Conservation (phyloP, 1,284 basidiomycete genomes). For the Ganoderma resinaceum region DNA sequence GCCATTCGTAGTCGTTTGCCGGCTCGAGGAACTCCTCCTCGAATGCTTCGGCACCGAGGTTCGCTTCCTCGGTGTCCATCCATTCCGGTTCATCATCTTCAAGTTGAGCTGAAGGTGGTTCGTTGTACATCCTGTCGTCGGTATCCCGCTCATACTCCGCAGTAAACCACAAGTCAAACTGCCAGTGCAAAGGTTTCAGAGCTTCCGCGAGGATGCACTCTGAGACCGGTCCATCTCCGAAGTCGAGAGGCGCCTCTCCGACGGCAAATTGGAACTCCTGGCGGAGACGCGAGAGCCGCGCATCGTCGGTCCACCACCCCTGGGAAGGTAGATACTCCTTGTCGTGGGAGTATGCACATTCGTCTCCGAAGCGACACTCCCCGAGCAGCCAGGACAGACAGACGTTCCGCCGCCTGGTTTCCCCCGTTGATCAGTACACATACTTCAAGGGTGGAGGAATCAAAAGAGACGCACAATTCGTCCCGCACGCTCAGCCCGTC, state of each 20-base stretch:
- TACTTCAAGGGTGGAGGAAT: background rate
- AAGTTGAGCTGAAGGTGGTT: background rate
- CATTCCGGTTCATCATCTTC: background rate
- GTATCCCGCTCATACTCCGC: constrained; percentile 8
- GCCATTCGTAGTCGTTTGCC: constrained; percentile 39
- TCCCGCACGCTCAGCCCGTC: constrained; percentile 59
- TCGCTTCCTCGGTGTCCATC: background rate
- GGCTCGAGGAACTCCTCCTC: constrained; percentile 31
- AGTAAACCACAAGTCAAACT: constrained; percentile 12
- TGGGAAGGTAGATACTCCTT: constrained; percentile 38
- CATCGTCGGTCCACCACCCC: constrained; percentile 12
- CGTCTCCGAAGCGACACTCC: constrained; percentile 35
- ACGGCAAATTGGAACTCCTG: constrained; percentile 2
- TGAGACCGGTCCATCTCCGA: background rate
- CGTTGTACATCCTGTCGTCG: background rate
- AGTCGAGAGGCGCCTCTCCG: background rate
- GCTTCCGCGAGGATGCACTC: constrained; percentile 16
- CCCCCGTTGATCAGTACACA: background rate
- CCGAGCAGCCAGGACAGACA: constrained; percentile 45
- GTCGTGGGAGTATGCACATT: constrained; percentile 48
- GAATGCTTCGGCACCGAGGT: background rate
- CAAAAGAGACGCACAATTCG: constrained; percentile 50
- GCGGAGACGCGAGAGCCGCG: constrained; percentile 10
- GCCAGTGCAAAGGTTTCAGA: constrained; percentile 15
- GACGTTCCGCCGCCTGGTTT: constrained; percentile 46